These are phyloP conservation scores for Tricholoma terreum DNA, from an alignment of 768 basidiomycete genomes.

Conservation along the genomic window DNA sequence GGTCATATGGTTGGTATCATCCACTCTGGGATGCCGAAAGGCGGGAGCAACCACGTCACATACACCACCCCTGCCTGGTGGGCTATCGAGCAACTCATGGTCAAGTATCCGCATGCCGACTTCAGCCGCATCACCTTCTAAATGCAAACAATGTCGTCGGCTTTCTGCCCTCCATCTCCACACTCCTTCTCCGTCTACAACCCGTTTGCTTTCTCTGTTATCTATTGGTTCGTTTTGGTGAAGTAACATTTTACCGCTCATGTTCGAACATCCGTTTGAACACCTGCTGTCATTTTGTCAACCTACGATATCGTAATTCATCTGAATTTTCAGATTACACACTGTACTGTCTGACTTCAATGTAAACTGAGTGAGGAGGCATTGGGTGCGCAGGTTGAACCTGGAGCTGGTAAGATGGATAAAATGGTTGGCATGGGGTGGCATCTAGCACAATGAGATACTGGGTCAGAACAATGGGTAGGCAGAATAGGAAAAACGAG, in stretches of 20 bases:
- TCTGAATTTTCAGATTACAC: too few species aligned
- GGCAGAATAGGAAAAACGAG: too few species aligned
- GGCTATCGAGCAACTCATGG: constrained; percentile 46
- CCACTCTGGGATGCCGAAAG: constrained; percentile 39
- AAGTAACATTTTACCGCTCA: neutral
- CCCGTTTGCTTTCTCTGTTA: neutral
- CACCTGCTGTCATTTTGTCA: neutral
- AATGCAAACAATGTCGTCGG: constrained; percentile 10
- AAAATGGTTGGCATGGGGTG: too few species aligned
- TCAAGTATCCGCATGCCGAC: constrained; percentile 50
- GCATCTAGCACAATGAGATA: too few species aligned
- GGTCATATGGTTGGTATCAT: constrained; percentile 27
- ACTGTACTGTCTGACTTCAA: too few species aligned
- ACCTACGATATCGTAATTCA: neutral
- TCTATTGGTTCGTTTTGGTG: neutral
- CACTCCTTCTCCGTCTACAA: constrained; percentile 2
- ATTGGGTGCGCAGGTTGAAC: too few species aligned
- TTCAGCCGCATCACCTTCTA: constrained; percentile 45
- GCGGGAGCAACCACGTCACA: constrained; percentile 41
- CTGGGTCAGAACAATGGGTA: too few species aligned
- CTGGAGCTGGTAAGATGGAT: too few species aligned
- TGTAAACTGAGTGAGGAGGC: too few species aligned
- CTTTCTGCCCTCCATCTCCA: constrained; percentile 1
- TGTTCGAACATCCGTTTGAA: neutral
- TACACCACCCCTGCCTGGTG: constrained; percentile 42